Evolutionary conservation across 2,329 filamentous ascomycete genomes (phyloP), one percentile per base, ranked within the genome.

Genomic region (Fusarium nelsonii): DNA sequence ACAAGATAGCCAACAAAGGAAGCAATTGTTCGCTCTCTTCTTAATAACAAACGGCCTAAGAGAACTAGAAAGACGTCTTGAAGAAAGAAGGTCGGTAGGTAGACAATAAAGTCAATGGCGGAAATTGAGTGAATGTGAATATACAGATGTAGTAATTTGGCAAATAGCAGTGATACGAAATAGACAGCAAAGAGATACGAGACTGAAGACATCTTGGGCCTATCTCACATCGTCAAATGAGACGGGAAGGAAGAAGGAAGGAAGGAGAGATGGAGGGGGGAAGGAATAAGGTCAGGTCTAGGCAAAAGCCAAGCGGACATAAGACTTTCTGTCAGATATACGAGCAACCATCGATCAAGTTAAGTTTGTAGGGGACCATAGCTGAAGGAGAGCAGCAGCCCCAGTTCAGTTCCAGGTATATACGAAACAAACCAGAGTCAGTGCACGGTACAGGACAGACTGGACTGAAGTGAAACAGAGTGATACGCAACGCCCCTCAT

Each of bases 101-200:
- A 77, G 54, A 76, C 52, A 16, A 76, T n/a, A 33, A 75, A 77
- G 52, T 74, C 68, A 48, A 64, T 44, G 36, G 53, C 33, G 6
- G 76, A 60, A 28, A 77, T 71, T 4, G 69, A 63, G 44, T 70
- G 63, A 26, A 71, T 59, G 51, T 77, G 73, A 34, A 74, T 70
- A 54, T 62, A 65, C 36, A 78, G 71, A 54, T 71, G 74, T 20
- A 77, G 55, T 16, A 73, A 16, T 54, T 78, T 78, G n/a, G 73
- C 72, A 46, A 68, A 63, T 34, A 71, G 46, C 23, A 77, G 48
- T 40, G 75, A 74, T 62, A 76, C 49, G 58, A 70, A 70, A 57
- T 76, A 76, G 55, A 73, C 45, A 33, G 74, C 60, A 56, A 77
- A 77, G 46, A 72, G 45, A 61, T 73, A 76, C n/a, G 72, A 72